phyloP scores from a whole-genome alignment of 805 yeast species.

The Starmera quercuum region DNA sequence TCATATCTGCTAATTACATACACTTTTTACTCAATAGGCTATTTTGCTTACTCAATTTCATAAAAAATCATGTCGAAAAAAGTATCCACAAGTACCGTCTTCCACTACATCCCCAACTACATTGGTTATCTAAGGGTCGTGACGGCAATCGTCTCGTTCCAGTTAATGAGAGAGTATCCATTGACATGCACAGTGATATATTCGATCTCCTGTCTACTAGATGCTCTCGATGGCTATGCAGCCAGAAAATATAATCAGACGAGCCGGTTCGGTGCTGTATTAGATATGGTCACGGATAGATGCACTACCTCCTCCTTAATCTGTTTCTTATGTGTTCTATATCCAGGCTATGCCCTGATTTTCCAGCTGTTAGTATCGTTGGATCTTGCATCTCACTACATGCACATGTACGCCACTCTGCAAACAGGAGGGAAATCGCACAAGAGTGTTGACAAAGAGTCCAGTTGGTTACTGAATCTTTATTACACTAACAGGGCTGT shows the following conservation, averaged over 20 bases:
- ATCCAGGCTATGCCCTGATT: conserved; percentile 48
- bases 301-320: conserved; percentile 94
- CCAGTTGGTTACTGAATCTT: conserved; percentile 65
- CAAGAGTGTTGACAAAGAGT: conserved; percentile 68
- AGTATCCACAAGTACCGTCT: conserved; percentile 45
- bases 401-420: conserved; percentile 96
- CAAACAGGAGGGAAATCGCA: conserved; percentile 75
- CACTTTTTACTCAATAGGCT: background rate
- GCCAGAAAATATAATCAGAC: conserved; percentile 88
- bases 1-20: background rate
- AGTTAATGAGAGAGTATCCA: conserved; percentile 81
- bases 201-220: conserved; percentile 83
- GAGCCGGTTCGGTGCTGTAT: conserved; percentile 89
- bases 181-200: conserved; percentile 68
- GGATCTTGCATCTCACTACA: conserved; percentile 89
- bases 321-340: conserved; percentile 74
- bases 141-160: conserved; percentile 73
- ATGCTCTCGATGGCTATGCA: conserved; percentile 94
- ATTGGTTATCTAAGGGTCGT: conserved; percentile 85
- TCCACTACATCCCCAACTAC: conserved; percentile 80
- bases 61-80: background rate
- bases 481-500: conserved; percentile 85
- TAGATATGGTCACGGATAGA: conserved; percentile 98
- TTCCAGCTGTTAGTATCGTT: conserved; percentile 84
- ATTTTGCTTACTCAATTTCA: background rate